Conservation (phyloP, 176 grass and related monocot genomes). For the Pontederia crassipes region DNA sequence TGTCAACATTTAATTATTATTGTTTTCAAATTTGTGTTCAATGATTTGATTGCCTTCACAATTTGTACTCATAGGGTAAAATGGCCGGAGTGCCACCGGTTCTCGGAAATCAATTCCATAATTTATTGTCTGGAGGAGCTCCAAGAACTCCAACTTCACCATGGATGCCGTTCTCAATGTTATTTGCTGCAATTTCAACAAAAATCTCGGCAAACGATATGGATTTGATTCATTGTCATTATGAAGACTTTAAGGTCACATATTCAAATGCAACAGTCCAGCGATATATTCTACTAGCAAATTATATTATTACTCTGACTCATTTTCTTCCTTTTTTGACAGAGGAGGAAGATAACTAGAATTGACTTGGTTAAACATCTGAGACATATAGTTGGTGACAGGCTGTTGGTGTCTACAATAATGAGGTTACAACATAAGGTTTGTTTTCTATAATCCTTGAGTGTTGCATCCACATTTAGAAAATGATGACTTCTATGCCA, state of each 20-base stretch:
- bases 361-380: slow-evolving; percentile 72
- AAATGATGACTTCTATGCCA: too few relatives aligned
- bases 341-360: slow-evolving; percentile 82
- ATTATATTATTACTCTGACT: neutral
- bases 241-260: slow-evolving; percentile 86
- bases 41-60: slow-evolving; percentile 1
- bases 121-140: slow-evolving; percentile 41
- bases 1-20: neutral
- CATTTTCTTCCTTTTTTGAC: slow-evolving; percentile 16
- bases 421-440: slow-evolving; percentile 90
- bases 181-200: slow-evolving; percentile 94
- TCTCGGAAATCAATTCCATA: slow-evolving; percentile 34
- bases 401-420: slow-evolving; percentile 84
- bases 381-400: slow-evolving; percentile 80
- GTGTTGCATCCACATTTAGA: neutral
- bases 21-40: neutral
- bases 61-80: slow-evolving; percentile 44
- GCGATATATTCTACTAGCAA: neutral
- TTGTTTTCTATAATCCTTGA: neutral
- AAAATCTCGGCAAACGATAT: slow-evolving; percentile 73
- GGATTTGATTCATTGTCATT: slow-evolving; percentile 76
- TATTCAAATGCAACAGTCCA: neutral
- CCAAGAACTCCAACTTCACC: slow-evolving; percentile 56
- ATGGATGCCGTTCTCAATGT: slow-evolving; percentile 99
- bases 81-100: slow-evolving; percentile 31